phyloP scores from a whole-genome alignment of 2,329 filamentous ascomycete species.

The Cytospora chrysosperma region DNA sequence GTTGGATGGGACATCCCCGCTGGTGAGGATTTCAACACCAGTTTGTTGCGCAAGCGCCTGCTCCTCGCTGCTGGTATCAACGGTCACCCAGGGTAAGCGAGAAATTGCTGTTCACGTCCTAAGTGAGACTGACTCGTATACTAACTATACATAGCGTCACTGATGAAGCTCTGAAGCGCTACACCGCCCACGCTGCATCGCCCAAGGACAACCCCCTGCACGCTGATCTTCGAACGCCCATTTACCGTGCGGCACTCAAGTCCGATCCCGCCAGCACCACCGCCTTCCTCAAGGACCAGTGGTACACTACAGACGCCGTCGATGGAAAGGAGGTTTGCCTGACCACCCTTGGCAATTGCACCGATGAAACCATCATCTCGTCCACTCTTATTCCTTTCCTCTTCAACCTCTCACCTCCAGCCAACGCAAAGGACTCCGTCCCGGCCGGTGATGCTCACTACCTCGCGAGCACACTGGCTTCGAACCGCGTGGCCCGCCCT shows the following conservation, averaged over 20 bases:
- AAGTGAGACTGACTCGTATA: not conserved
- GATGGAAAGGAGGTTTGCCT: conserved; percentile 90
- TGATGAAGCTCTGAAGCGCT: conserved; percentile 73
- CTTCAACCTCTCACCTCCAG: conserved; percentile 61
- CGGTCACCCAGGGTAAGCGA: conserved; percentile 69
- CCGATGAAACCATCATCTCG: conserved; percentile 65
- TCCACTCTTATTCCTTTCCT: conserved; percentile 72
- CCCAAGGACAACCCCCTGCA: conserved; percentile 68
- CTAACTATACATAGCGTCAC: conserved; percentile 51
- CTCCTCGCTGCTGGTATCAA: conserved; percentile 72
- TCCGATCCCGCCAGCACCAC: conserved; percentile 67
- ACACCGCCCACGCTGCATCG: conserved; percentile 74
- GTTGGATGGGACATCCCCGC: conserved; percentile 84
- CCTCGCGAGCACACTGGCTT: conserved; percentile 69
- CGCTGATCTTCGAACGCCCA: conserved; percentile 74
- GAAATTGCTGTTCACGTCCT: not conserved
- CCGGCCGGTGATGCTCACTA: conserved; percentile 85
- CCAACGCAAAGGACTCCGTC: conserved; percentile 58
- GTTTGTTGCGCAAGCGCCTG: conserved; percentile 79
- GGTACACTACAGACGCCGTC: conserved; percentile 75
- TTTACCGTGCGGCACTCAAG: conserved; percentile 78
- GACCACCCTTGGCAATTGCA: conserved; percentile 70
- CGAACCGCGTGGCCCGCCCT: conserved; percentile 70
- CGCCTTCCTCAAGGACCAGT: conserved; percentile 79
- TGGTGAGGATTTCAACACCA: conserved; percentile 76